A percentile compares a stretch with the other conserved stretches of the same genome.
These are phyloP conservation scores for Xylariaceae sp. DNA, from an alignment of 2,329 filamentous ascomycete species.

Conservation along the genomic window DNA sequence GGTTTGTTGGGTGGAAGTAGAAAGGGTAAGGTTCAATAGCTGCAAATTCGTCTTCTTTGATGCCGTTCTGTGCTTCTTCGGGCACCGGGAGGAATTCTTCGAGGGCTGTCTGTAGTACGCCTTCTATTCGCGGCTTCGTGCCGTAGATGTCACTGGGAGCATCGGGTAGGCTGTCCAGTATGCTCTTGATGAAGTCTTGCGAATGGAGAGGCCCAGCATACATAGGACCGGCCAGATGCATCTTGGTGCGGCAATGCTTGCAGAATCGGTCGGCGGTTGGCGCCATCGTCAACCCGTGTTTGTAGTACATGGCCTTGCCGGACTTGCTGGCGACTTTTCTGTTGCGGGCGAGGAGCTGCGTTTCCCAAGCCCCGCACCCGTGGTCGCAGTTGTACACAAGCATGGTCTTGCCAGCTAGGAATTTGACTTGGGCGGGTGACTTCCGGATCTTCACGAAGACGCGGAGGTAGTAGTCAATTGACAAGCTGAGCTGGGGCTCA, in stretches of 20 bases:
- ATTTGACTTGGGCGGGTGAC: constrained; percentile 81
- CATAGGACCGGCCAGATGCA: constrained; percentile 89
- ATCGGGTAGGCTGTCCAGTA: constrained; percentile 64
- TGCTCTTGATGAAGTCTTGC: constrained; percentile 68
- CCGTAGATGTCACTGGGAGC: constrained; percentile 65
- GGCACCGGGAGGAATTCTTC: constrained; percentile 54
- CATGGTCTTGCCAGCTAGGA: constrained; percentile 87
- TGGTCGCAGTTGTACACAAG: constrained; percentile 82
- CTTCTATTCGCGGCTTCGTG: constrained; percentile 74
- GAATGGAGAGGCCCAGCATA: constrained; percentile 87
- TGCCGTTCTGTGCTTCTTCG: constrained; percentile 15
- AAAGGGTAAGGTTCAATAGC: constrained; percentile 71
- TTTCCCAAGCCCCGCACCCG: constrained; percentile 88
- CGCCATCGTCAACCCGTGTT: constrained; percentile 66
- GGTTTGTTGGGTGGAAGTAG: constrained; percentile 69
- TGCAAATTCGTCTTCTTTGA: constrained; percentile 46
- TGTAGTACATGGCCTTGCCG: constrained; percentile 62
- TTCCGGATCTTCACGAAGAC: constrained; percentile 78
- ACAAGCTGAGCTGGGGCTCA: constrained; percentile 84
- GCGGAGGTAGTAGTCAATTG: constrained; percentile 91
- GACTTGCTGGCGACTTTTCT: constrained; percentile 62
- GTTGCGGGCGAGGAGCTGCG: constrained; percentile 68
- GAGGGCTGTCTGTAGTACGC: constrained; percentile 83
- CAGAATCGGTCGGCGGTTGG: constrained; percentile 62
- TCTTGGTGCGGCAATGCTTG: constrained; percentile 77